phyloP scores from a whole-genome alignment of 1,284 basidiomycete genomes.

The Gomphus bonarii region DNA sequence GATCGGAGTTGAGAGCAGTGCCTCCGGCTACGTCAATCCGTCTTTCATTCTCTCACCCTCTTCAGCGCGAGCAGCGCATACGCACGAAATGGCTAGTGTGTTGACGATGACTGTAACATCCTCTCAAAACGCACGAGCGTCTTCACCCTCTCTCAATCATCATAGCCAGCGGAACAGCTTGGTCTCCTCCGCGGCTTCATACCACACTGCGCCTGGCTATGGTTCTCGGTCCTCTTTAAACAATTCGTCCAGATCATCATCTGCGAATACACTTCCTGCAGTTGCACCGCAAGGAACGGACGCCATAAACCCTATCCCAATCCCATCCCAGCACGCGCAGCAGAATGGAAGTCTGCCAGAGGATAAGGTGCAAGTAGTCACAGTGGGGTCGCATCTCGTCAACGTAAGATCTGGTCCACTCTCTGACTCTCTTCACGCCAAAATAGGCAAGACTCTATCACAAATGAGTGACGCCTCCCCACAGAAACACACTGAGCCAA shows the following conservation, averaged over 20 bases:
- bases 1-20: not conserved
- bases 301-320: slow-evolving; percentile 13
- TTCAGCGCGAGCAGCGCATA: not conserved
- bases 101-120: slow-evolving; percentile 8
- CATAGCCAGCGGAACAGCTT: slow-evolving; percentile 4
- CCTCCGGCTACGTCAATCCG: not conserved
- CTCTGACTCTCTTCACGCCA: slow-evolving; percentile 20
- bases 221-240: not conserved
- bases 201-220: slow-evolving; percentile 3
- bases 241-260: not conserved
- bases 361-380: slow-evolving; percentile 36
- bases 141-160: not conserved
- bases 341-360: not conserved
- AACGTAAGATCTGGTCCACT: slow-evolving; percentile 31
- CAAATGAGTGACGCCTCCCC: slow-evolving; percentile 15
- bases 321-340: slow-evolving; percentile 6
- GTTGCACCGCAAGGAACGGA: not conserved
- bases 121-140: not conserved
- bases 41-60: not conserved
- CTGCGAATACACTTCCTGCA: not conserved
- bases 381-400: slow-evolving; percentile 37
- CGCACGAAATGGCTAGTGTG: slow-evolving; percentile 1
- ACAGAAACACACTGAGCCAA: slow-evolving; percentile 7
- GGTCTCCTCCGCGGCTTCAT: slow-evolving; percentile 4
- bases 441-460: slow-evolving; percentile 19